Evolutionary conservation across 1,284 basidiomycete genomes (phyloP).

Genomic region (Melampsora americana): DNA sequence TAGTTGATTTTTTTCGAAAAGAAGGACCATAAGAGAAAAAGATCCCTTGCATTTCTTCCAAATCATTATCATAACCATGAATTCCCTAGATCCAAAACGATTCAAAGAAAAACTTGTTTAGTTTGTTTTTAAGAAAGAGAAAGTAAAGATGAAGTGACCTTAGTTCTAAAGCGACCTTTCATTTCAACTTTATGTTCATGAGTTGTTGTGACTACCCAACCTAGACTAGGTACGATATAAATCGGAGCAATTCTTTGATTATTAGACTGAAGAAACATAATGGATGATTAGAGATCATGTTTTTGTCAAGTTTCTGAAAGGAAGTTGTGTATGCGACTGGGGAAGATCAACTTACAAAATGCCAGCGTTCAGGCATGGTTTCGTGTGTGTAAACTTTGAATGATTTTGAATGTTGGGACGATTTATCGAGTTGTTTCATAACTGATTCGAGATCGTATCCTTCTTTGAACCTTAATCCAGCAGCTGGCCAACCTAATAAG

Average conservation of each 20-base stretch:
- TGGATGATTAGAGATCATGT: background rate
- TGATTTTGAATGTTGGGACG: slow-evolving; percentile 59
- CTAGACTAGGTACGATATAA: slow-evolving; percentile 75
- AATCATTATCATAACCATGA: slow-evolving; percentile 43
- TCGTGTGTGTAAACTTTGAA: slow-evolving; percentile 75
- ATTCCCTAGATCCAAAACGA: slow-evolving; percentile 21
- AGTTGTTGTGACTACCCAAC: slow-evolving; percentile 66
- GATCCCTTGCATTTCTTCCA: slow-evolving; percentile 24
- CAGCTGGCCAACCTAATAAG: slow-evolving; percentile 72
- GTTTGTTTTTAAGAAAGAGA: background rate
- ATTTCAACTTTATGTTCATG: slow-evolving; percentile 56
- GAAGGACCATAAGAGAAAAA: slow-evolving; percentile 32
- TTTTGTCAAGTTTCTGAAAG: background rate
- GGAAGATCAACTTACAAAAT: slow-evolving; percentile 59
- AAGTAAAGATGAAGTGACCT: slow-evolving; percentile 54
- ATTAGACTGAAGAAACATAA: slow-evolving; percentile 52
- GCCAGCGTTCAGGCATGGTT: slow-evolving; percentile 75
- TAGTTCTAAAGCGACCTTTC: slow-evolving; percentile 64
- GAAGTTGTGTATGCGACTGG: background rate
- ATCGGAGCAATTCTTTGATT: slow-evolving; percentile 76
- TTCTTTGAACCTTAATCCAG: slow-evolving; percentile 71
- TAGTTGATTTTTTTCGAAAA: background rate
- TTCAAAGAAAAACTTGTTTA: background rate
- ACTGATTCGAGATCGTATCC: slow-evolving; percentile 63
- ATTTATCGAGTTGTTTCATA: slow-evolving; percentile 61